phyloP scores from a whole-genome alignment of 768 basidiomycete genomes.

The Mycena leptocephala region DNA sequence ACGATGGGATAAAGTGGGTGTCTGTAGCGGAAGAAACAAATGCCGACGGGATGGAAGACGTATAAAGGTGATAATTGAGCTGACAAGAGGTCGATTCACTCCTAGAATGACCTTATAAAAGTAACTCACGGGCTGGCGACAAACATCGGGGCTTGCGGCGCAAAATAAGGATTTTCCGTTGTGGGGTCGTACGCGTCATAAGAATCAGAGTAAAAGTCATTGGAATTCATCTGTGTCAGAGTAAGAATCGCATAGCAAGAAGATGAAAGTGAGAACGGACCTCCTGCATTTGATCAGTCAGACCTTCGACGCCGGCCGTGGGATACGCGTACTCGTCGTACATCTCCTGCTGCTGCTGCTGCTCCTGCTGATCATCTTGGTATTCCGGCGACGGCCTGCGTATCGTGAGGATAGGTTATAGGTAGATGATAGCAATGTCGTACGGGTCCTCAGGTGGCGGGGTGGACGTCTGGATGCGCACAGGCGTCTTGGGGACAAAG shows the following conservation, averaged over 20 bases:
- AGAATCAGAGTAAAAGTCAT: conserved; percentile 45
- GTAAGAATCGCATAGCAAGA: not conserved
- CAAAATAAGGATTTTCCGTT: conserved; percentile 57
- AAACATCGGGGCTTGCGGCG: conserved; percentile 61
- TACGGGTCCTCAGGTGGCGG: conserved; percentile 49
- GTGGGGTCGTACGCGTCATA: conserved; percentile 55
- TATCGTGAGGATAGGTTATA: not conserved
- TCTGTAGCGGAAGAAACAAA: conserved; percentile 62
- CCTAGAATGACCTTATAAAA: not conserved
- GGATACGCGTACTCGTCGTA: conserved; percentile 47
- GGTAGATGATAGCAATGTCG: conserved; percentile 9
- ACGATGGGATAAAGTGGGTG: conserved; percentile 81
- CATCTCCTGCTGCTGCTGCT: conserved; percentile 37
- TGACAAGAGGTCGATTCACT: conserved; percentile 46
- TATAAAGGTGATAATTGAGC: conserved; percentile 96
- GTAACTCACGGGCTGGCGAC: conserved; percentile 78
- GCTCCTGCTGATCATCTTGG: conserved; percentile 37
- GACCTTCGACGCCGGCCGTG: conserved; percentile 39
- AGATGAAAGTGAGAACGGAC: conserved; percentile 27
- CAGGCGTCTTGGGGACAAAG: conserved; percentile 79
- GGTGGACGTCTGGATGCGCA: conserved; percentile 48
- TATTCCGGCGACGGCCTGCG: conserved; percentile 22
- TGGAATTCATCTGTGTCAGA: conserved; percentile 31
- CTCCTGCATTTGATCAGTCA: conserved; percentile 53
- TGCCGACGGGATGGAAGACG: conserved; percentile 73